Percentiles rank a stretch among this genome's conserved stretches.
Conservation (phyloP, 352 stramenopile species). For the Phytophthora colocasiae region DNA sequence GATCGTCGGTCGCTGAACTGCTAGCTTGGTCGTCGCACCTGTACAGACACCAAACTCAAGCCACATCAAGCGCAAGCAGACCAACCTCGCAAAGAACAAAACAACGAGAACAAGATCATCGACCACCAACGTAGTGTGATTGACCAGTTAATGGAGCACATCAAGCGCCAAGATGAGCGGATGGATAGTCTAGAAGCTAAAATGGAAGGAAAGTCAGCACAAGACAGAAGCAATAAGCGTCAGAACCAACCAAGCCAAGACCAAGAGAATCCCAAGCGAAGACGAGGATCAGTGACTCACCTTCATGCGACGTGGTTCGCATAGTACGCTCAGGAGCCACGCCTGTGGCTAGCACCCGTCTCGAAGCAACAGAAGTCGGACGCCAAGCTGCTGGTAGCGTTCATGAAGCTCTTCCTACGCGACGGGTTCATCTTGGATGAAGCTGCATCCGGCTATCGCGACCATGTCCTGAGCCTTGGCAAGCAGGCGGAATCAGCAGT, state of each 20-base stretch:
- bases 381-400: slow-evolving; percentile 3
- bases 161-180: slow-evolving; percentile 11
- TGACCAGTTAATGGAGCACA: slow-evolving; percentile 14
- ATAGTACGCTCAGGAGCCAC: slow-evolving; percentile 11
- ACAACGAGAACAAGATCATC: too few species aligned
- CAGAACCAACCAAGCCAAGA: slow-evolving; percentile 4
- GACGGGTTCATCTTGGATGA: not conserved
- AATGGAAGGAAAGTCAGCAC: not conserved
- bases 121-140: slow-evolving; percentile 18
- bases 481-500: too few species aligned
- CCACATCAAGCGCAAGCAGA: too few species aligned
- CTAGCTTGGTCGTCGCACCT: too few species aligned
- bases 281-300: not conserved
- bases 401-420: slow-evolving; percentile 8
- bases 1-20: too few species aligned
- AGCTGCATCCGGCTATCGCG: too few species aligned
- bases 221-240: not conserved
- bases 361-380: not conserved
- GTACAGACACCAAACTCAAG: too few species aligned
- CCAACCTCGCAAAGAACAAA: too few species aligned
- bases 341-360: not conserved
- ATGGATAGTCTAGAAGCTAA: not conserved
- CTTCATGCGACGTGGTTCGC: slow-evolving; percentile 7
- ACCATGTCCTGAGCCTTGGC: too few species aligned
- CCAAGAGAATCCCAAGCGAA: not conserved